Percentiles rank a stretch among this genome's conserved stretches.
Conservation (phyloP, 257 asterid species). For the Salvia miltiorrhiza region DNA sequence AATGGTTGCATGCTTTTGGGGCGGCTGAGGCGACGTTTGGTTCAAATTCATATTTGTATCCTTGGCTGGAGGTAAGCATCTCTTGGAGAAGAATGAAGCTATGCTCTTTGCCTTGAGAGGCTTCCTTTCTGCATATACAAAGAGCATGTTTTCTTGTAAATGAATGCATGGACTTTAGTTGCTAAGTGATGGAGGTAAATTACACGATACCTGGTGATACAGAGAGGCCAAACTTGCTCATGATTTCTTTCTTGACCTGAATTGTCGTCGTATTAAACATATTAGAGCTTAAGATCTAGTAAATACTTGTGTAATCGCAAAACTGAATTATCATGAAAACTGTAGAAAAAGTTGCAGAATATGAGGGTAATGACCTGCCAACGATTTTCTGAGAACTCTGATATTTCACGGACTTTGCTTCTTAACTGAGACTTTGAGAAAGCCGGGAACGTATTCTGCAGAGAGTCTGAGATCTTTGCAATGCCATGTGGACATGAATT, state of each 20-base stretch:
- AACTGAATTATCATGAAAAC: not conserved
- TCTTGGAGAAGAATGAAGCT: conserved; percentile 59
- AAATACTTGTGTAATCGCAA: not conserved
- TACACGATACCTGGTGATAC: conserved; percentile 57
- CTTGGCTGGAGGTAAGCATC: conserved; percentile 63
- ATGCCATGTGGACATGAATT: conserved; percentile 55
- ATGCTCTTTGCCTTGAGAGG: conserved; percentile 47
- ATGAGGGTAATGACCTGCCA: conserved; percentile 61
- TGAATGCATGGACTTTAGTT: not conserved
- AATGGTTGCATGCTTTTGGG: conserved; percentile 33
- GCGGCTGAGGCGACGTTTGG: conserved; percentile 36
- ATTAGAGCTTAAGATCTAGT: not conserved
- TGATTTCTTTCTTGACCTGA: conserved; percentile 72
- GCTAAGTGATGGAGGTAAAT: not conserved
- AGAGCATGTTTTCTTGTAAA: not conserved
- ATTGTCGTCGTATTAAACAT: conserved; percentile 15
- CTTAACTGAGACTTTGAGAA: conserved; percentile 50
- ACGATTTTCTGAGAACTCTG: conserved; percentile 61
- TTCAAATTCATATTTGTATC: conserved; percentile 25
- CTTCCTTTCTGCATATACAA: conserved; percentile 38
- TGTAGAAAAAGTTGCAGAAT: not conserved
- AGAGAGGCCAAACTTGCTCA: conserved; percentile 52
- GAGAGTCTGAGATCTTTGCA: conserved; percentile 48
- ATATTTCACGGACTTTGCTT: conserved; percentile 65
- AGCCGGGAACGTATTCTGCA: conserved; percentile 51